Base-by-base conservation (phyloP, 768 basidiomycete species). In the Tricholoma flavovirens region DNA sequence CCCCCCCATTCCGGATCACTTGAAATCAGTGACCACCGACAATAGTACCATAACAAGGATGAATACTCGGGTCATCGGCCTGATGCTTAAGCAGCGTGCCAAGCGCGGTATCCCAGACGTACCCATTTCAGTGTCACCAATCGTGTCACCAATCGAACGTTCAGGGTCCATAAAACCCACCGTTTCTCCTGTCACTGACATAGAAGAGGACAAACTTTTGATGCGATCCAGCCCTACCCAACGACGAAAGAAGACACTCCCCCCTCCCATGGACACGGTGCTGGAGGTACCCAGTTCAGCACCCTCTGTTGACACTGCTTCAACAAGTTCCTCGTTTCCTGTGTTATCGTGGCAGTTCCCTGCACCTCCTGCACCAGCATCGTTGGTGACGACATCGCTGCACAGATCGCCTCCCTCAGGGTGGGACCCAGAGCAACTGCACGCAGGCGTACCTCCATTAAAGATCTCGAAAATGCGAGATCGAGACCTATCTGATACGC, bases 121-220 rank as follows among this genome's bases (percentile, higher is more conserved):
- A 19, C 9, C n/a, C 19, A 53, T 26, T 19, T 40, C 26, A 2
- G 40, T 58, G 5, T 64, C 63, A 2, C 54, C 33, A 17, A 64
- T 62, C 12, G 40, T 58, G 5, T 64, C 63, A 2, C 54, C 33
- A 17, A 64, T 62, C 12, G 63, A 64, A 49, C 57, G 59, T 9
- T 36, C 49, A 19, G 63, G 55, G 1, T 64, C 59, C 5, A 57
- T 64, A n/a, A 51, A 32, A 26, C 14, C 60, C 14, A 40, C 35
- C 3, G 15, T 15, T 17, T 40, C 36, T n/a, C 19, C 17, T 4
- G 29, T 29, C 19, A 24, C 15, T 5, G 46, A 49, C 7, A 3
- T 3, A 17, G 29, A 49, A 3, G 38, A 53, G 21, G 26, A 7
- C 26, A 26, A 38, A 33, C 36, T 24, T 3, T 21, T 38, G 21